Conservation (phyloP, 345 rosid genomes). For the Aquilaria malaccensis region DNA sequence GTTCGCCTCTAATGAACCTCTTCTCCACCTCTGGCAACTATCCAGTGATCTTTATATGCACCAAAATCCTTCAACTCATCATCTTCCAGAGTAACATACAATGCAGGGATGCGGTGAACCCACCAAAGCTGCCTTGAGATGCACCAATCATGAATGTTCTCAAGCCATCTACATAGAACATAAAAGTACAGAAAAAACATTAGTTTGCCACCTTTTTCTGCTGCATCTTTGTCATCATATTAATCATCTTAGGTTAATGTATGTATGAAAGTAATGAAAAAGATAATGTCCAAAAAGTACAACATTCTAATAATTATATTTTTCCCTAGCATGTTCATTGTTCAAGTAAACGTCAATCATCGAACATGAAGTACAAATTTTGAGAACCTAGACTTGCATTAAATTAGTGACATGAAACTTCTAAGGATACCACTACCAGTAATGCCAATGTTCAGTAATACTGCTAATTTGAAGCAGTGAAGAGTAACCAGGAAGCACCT, state of each 20-base stretch:
- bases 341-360: not conserved
- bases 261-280: too few relatives aligned
- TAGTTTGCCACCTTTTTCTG: too few relatives aligned
- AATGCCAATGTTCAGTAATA: not conserved
- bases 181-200: too few relatives aligned
- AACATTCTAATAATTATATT: too few relatives aligned
- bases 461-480: not conserved
- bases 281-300: too few relatives aligned
- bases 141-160: constrained; percentile 89
- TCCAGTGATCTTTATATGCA: constrained; percentile 69
- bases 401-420: not conserved
- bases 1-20: constrained; percentile 52
- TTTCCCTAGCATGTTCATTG: too few relatives aligned
- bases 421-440: too few relatives aligned
- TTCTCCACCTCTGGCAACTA: constrained; percentile 62
- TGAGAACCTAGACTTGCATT: not conserved
- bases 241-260: too few relatives aligned
- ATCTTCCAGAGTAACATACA: constrained; percentile 71
- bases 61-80: constrained; percentile 65
- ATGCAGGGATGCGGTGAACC: constrained; percentile 89
- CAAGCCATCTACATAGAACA: constrained; percentile 64
- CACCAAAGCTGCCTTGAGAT: constrained; percentile 93
- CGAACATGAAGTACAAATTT: not conserved
- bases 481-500: constrained; percentile 35
- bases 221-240: too few relatives aligned